Conservation (phyloP, 164 flowering plant genomes). For the Magnolia kwangsiensis region DNA sequence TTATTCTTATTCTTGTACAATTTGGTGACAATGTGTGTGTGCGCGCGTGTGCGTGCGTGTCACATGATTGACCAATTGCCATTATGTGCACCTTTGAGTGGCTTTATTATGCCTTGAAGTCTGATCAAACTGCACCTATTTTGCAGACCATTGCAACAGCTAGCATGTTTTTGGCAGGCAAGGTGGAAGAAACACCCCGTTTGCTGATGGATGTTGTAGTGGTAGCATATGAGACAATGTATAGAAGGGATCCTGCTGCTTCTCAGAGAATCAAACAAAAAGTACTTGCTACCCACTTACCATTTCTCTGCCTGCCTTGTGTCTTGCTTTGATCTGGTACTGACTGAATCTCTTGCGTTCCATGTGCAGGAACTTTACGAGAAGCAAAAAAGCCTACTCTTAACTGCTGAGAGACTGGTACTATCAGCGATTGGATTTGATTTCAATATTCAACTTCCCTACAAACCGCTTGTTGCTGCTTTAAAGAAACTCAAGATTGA, state of each 20-base stretch:
- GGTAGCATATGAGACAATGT: conserved; percentile 48
- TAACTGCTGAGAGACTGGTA: conserved; percentile 49
- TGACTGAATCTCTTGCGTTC: neutral
- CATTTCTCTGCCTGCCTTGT: neutral
- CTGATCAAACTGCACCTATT: conserved; percentile 1
- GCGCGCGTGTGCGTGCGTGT: too few relatives aligned
- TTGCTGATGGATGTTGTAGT: conserved; percentile 41
- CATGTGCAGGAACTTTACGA: conserved; percentile 45
- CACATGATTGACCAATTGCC: too few relatives aligned
- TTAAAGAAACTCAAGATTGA: conserved; percentile 41
- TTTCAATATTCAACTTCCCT: conserved; percentile 56
- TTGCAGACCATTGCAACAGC: conserved; percentile 60
- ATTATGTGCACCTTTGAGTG: too few relatives aligned
- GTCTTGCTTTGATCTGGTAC: neutral
- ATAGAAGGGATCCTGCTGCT: conserved; percentile 48
- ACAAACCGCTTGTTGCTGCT: conserved; percentile 59
- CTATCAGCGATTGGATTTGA: conserved; percentile 56
- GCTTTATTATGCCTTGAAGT: neutral
- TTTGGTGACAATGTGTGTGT: too few relatives aligned
- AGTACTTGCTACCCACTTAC: conserved; percentile 22
- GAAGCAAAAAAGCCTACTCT: conserved; percentile 53
- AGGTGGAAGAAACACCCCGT: conserved; percentile 61
- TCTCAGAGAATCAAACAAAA: conserved; percentile 45
- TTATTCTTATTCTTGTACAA: too few relatives aligned
- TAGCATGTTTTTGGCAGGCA: conserved; percentile 66